Evolutionary conservation across 2,329 filamentous ascomycete genomes (phyloP).

Genomic region (Xylaria digitata): DNA sequence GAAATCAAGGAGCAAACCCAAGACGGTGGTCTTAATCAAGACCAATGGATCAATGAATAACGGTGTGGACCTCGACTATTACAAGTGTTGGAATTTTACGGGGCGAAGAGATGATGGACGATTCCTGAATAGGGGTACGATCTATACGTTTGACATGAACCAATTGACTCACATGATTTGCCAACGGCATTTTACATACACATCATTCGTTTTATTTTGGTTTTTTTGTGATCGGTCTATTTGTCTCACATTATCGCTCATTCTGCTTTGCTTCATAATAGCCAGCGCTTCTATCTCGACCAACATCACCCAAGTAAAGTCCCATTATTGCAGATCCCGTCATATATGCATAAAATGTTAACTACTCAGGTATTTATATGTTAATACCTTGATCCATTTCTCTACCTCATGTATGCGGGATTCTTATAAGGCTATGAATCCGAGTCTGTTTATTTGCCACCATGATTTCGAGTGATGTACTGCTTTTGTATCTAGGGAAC

Average conservation of each 20-base stretch:
- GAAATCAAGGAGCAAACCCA: conserved; percentile 4
- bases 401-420: not conserved
- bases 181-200: conserved; percentile 10
- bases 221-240: conserved; percentile 3
- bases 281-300: not conserved
- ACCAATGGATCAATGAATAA: conserved; percentile 16
- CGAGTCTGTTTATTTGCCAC: not conserved
- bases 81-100: conserved; percentile 12
- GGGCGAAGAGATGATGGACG: conserved; percentile 25
- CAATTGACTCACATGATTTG: conserved; percentile 32
- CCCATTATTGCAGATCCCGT: no score
- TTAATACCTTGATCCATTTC: not conserved
- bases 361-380: no score
- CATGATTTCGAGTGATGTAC: no score
- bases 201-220: conserved; percentile 11
- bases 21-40: not conserved
- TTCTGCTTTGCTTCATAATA: not conserved
- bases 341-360: no score
- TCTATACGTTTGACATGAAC: conserved; percentile 35
- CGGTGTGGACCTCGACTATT: conserved; percentile 7
- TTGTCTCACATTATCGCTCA: not conserved
- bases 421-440: not conserved
- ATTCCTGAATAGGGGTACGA: conserved; percentile 31
- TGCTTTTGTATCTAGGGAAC: no score
- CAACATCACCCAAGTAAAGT: not conserved